Percentiles rank a stretch among this genome's conserved stretches.
These are phyloP conservation scores for Tolypocladium guangdongense DNA, from an alignment of 2,329 filamentous ascomycete genomes.

Conservation along the genomic window DNA sequence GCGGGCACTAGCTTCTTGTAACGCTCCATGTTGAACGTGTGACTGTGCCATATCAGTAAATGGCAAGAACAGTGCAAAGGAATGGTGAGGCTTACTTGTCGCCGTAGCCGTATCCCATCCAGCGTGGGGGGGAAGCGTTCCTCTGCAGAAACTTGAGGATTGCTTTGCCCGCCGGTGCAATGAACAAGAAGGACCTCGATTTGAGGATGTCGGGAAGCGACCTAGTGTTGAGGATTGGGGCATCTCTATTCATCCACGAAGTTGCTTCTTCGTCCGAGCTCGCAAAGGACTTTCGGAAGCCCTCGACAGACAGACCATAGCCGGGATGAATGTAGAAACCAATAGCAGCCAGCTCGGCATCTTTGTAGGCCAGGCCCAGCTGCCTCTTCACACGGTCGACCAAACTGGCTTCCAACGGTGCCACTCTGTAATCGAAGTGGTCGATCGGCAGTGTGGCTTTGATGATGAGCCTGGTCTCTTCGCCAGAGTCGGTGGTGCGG, in stretches of 20 bases:
- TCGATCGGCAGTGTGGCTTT: neutral
- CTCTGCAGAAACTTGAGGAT: neutral
- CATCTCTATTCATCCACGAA: neutral
- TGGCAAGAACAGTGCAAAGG: neutral
- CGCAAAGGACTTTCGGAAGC: neutral
- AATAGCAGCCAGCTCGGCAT: neutral
- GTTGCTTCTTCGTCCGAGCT: neutral
- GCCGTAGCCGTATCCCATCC: neutral
- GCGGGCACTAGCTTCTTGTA: neutral
- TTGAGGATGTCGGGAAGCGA: neutral
- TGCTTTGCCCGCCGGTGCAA: neutral
- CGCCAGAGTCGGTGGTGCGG: neutral
- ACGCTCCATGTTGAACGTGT: neutral
- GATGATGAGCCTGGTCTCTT: neutral
- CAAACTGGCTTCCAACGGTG: accelerated
- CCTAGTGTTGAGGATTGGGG: neutral
- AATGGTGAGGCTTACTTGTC: neutral
- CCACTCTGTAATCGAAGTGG: neutral
- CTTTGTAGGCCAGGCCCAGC: neutral
- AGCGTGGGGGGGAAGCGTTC: neutral
- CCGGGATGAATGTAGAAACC: neutral
- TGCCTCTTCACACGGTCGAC: neutral
- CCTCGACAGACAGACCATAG: neutral
- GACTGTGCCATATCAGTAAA: neutral
- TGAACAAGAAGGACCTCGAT: neutral